These are phyloP conservation scores for Suillus placidus DNA, from an alignment of 768 basidiomycete species.

Conservation along the genomic window DNA sequence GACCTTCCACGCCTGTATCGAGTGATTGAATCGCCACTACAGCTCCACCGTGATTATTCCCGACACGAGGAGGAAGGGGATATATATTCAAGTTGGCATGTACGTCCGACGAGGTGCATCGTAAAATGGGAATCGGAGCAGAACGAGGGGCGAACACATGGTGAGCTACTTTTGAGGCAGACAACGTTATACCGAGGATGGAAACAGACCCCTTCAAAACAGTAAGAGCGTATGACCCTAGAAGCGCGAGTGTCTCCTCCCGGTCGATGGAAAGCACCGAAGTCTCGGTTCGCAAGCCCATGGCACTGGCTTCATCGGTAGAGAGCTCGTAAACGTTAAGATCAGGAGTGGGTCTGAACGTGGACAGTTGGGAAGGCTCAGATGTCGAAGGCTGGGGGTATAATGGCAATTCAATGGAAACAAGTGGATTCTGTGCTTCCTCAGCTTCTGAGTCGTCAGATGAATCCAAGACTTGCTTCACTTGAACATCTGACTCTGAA, in stretches of 20 bases:
- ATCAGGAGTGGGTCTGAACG: neutral
- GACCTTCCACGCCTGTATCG: conserved; percentile 62
- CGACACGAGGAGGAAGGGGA: conserved; percentile 15
- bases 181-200: conserved; percentile 57
- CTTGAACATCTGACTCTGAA: conserved; percentile 2
- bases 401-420: neutral
- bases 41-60: conserved; percentile 29
- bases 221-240: conserved; percentile 64
- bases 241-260: conserved; percentile 47
- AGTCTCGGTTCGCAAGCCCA: neutral
- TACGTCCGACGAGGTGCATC: conserved; percentile 27
- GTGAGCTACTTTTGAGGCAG: conserved; percentile 44
- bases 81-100: conserved; percentile 5
- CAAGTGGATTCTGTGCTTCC: neutral
- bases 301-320: neutral
- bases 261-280: neutral
- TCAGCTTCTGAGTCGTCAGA: conserved; percentile 5
- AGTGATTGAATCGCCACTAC: conserved; percentile 62
- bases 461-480: neutral
- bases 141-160: conserved; percentile 76
- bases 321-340: conserved; percentile 1
- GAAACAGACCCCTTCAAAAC: conserved; percentile 65
- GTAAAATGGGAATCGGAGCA: conserved; percentile 69
- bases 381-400: neutral
- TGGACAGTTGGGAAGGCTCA: neutral